These are phyloP conservation scores for Beauveria asiatica DNA, from an alignment of 2,329 filamentous ascomycete species.

Conservation along the genomic window DNA sequence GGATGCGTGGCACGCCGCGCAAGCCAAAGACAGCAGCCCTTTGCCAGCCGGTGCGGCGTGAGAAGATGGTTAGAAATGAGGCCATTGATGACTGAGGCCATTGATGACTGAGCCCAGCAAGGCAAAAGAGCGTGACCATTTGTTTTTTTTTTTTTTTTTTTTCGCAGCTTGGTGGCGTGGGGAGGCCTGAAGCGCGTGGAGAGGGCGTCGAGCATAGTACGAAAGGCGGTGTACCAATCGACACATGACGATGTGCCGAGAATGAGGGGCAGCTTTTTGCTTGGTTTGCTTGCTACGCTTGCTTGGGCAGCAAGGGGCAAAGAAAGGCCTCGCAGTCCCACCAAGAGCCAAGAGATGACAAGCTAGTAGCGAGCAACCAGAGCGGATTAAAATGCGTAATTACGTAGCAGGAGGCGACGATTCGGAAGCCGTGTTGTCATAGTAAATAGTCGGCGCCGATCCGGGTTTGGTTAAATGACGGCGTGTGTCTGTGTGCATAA, in stretches of 20 bases:
- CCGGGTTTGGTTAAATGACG: neutral
- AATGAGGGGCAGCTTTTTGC: neutral
- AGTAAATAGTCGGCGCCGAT: conserved; percentile 1
- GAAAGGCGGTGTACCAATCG: conserved; percentile 7
- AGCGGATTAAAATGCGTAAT: conserved; percentile 7
- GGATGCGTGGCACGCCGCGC: neutral
- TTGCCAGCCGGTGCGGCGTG: neutral
- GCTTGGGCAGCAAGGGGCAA: conserved; percentile 5
- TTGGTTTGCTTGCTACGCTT: neutral
- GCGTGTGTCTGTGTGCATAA: neutral
- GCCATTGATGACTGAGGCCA: neutral
- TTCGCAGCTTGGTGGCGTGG: neutral
- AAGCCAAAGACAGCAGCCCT: neutral
- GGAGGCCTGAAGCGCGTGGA: conserved; percentile 1
- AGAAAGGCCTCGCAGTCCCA: conserved; percentile 6
- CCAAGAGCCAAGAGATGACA: conserved; percentile 1
- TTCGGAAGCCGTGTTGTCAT: conserved; percentile 1
- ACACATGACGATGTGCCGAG: conserved; percentile 9
- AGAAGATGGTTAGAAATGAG: neutral
- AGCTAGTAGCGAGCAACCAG: conserved; percentile 5
- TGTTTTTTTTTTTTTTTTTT: neutral
- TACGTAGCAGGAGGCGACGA: conserved; percentile 2
- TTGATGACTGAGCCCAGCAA: neutral
- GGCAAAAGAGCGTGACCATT: neutral
- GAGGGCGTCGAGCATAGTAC: neutral